Conservation (phyloP, 1,139 yeast genomes). For the Geotrichum europaeum region DNA sequence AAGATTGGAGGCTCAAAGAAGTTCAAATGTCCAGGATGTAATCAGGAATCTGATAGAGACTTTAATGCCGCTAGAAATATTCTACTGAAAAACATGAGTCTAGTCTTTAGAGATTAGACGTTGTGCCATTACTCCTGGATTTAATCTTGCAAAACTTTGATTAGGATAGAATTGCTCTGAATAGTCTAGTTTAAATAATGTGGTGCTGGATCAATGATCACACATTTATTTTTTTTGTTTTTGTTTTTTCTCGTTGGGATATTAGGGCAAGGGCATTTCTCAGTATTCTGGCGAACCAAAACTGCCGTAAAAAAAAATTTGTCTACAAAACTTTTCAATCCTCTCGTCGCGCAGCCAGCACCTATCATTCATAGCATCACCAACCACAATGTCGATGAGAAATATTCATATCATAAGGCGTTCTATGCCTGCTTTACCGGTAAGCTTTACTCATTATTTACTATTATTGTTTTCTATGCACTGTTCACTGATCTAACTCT, state of each 20-base stretch:
- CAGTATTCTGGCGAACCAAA: not conserved
- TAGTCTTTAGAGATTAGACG: too few species aligned
- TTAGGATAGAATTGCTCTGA: too few species aligned
- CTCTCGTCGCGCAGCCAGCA: not conserved
- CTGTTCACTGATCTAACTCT: not conserved
- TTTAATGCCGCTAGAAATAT: too few species aligned
- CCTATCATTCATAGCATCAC: not conserved
- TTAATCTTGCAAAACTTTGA: too few species aligned
- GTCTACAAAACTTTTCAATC: not conserved
- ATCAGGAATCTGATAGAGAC: too few species aligned
- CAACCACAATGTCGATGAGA: slow-evolving; percentile 3
- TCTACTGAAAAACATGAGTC: too few species aligned
- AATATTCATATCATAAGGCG: not conserved
- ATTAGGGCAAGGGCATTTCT: not conserved
- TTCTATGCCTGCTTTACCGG: not conserved
- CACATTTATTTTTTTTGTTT: not conserved
- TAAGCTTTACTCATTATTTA: not conserved
- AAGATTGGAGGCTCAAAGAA: too few species aligned
- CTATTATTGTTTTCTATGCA: not conserved
- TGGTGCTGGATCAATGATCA: not conserved
- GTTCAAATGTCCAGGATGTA: too few species aligned
- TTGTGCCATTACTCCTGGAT: too few species aligned
- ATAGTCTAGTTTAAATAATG: too few species aligned
- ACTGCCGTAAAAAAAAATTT: not conserved
- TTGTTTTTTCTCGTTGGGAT: not conserved